phyloP scores from a whole-genome alignment of 805 yeast genomes.

The Kodamaea sagamina region DNA sequence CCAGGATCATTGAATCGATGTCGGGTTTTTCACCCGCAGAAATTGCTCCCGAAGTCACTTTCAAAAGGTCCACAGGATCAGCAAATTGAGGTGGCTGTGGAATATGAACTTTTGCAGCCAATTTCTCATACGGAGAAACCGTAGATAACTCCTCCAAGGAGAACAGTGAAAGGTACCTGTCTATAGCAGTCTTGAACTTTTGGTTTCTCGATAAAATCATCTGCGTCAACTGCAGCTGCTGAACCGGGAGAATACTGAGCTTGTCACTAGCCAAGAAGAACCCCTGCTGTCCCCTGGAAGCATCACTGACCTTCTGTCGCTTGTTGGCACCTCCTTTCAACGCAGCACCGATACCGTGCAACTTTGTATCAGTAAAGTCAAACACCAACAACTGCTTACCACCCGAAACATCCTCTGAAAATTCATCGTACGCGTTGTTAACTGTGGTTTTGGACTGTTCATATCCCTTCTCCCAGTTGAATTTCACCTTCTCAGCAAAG shows the following conservation, averaged over 20 bases:
- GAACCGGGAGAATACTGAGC: slow-evolving; percentile 51
- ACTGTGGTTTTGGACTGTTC: slow-evolving; percentile 30
- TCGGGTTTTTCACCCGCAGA: slow-evolving; percentile 29
- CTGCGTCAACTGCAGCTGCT: slow-evolving; percentile 57
- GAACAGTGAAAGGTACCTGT: slow-evolving; percentile 18
- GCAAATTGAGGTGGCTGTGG: slow-evolving; percentile 53
- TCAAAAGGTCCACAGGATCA: slow-evolving; percentile 67
- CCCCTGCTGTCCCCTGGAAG: slow-evolving; percentile 3
- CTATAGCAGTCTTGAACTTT: slow-evolving; percentile 42
- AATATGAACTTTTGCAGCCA: slow-evolving; percentile 42
- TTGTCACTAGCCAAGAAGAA: slow-evolving; percentile 40
- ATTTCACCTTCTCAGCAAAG: slow-evolving; percentile 45
- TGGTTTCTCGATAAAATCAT: slow-evolving; percentile 59
- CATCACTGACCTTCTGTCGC: slow-evolving; percentile 13
- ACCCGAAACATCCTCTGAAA: slow-evolving; percentile 50
- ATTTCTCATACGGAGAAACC: slow-evolving; percentile 41
- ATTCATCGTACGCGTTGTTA: slow-evolving; percentile 59
- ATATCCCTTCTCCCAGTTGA: slow-evolving; percentile 38
- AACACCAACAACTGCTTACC: slow-evolving; percentile 64
- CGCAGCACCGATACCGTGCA: slow-evolving; percentile 46
- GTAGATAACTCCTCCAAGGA: slow-evolving; percentile 28
- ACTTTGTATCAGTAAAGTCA: slow-evolving; percentile 72
- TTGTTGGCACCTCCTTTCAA: slow-evolving; percentile 28
- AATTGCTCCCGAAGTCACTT: slow-evolving; percentile 25
- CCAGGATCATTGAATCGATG: slow-evolving; percentile 51